Evolutionary conservation across 192 early-diverging fungal species (phyloP).

Genomic region (Geranomyces michiganensis): DNA sequence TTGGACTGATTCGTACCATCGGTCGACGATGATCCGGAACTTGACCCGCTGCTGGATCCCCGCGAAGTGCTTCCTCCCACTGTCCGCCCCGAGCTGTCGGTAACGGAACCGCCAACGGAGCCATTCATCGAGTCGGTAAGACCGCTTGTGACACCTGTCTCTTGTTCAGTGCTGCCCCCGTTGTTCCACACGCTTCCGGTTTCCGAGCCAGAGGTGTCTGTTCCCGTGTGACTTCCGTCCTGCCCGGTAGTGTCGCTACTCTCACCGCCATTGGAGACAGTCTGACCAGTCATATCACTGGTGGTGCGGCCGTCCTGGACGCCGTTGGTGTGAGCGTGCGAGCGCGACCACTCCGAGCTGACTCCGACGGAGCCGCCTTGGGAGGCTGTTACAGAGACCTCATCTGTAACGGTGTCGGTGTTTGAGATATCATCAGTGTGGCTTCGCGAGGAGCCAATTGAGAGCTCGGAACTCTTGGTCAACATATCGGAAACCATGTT

Average conservation of each 20-base stretch:
- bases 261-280: not conserved
- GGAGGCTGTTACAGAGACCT: slow-evolving; percentile 1
- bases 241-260: not conserved
- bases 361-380: slow-evolving; percentile 1
- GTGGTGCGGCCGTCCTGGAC: slow-evolving; percentile 2
- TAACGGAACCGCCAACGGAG: not conserved
- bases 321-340: slow-evolving; percentile 1
- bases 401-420: not conserved
- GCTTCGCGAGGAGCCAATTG: not conserved
- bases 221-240: not conserved
- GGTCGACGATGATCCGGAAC: not conserved
- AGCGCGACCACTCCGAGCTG: not conserved
- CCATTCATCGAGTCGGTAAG: slow-evolving; percentile 10
- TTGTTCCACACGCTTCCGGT: slow-evolving; percentile 7
- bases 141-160: not conserved
- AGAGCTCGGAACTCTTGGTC: slow-evolving; percentile 4
- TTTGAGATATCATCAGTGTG: not conserved
- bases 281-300: not conserved
- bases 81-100: not conserved
- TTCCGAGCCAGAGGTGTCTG: not conserved
- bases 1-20: not conserved
- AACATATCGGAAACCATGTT: slow-evolving; percentile 5
- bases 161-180: slow-evolving; percentile 2
- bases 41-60: not conserved
- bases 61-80: not conserved